These are phyloP conservation scores for Centella asiatica DNA, from an alignment of 129 eudicot species.

Conservation along the genomic window DNA sequence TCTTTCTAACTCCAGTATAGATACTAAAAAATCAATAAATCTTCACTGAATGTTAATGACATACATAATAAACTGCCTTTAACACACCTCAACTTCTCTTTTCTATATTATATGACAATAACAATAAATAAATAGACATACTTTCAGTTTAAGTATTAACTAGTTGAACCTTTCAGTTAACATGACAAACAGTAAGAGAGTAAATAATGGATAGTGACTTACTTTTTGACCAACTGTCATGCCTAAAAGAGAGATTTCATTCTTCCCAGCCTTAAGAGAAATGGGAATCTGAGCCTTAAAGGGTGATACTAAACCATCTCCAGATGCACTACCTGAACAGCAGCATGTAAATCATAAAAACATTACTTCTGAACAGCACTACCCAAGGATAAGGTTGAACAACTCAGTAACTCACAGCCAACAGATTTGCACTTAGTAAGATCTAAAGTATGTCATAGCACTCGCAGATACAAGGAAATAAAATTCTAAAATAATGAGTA, in stretches of 20 bases:
- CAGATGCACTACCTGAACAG: conserved; percentile 66
- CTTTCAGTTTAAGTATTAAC: background rate
- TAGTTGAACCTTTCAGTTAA: background rate
- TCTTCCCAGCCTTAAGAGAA: conserved; percentile 63
- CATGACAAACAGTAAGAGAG: background rate
- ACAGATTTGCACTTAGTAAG: background rate
- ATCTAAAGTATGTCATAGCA: too few species aligned
- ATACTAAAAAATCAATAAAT: too few species aligned
- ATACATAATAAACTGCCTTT: background rate
- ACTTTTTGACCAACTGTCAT: conserved; percentile 91
- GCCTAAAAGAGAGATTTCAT: conserved; percentile 81
- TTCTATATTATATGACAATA: background rate
- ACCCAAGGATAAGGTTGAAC: conserved; percentile 1
- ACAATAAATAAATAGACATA: background rate
- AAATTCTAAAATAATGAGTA: background rate
- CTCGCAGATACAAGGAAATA: background rate
- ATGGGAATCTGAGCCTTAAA: conserved; percentile 46
- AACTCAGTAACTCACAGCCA: background rate
- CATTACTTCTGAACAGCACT: background rate
- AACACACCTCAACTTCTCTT: background rate
- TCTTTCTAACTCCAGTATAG: too few species aligned
- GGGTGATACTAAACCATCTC: conserved; percentile 71
- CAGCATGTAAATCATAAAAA: conserved; percentile 15
- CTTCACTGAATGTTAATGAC: too few species aligned
- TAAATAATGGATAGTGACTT: conserved; percentile 16